Evolutionary conservation across 495 filamentous ascomycete genomes (phyloP).

Genomic region (Talaromyces adpressus): DNA sequence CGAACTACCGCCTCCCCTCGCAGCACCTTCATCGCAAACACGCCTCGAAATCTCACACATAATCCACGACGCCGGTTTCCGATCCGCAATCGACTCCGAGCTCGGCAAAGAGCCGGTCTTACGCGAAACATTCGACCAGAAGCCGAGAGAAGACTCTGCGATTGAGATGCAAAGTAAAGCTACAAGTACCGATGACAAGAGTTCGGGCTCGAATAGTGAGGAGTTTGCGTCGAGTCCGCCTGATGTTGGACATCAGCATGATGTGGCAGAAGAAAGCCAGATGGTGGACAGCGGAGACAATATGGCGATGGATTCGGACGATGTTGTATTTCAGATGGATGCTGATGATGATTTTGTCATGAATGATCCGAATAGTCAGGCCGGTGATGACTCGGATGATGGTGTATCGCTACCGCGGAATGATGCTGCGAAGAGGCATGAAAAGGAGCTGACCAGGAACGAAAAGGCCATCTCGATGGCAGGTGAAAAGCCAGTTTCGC

Average conservation of each 20-base stretch:
- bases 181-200: constrained; percentile 6
- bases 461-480: not conserved
- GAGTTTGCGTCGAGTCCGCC: constrained; percentile 20
- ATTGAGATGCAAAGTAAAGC: not conserved
- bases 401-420: not conserved
- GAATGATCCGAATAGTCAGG: not conserved
- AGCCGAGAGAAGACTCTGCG: not conserved
- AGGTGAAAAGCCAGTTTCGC: not conserved
- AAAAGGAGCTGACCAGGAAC: not conserved
- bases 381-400: not conserved
- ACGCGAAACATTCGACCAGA: not conserved
- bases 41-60: constrained; percentile 25
- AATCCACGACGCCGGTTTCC: constrained; percentile 34
- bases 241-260: not conserved
- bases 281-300: not conserved
- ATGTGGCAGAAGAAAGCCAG: not conserved
- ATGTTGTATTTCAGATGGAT: not conserved
- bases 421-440: not conserved
- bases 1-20: not conserved
- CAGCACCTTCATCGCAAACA: constrained; percentile 8
- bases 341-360: not conserved
- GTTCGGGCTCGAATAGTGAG: not conserved
- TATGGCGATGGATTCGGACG: not conserved
- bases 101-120: not conserved
- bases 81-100: constrained; percentile 26